Percentiles rank a stretch among this genome's conserved stretches.
These are phyloP conservation scores for Colletotrichum kahawae DNA, from an alignment of 2,329 filamentous ascomycete genomes.

Conservation along the genomic window DNA sequence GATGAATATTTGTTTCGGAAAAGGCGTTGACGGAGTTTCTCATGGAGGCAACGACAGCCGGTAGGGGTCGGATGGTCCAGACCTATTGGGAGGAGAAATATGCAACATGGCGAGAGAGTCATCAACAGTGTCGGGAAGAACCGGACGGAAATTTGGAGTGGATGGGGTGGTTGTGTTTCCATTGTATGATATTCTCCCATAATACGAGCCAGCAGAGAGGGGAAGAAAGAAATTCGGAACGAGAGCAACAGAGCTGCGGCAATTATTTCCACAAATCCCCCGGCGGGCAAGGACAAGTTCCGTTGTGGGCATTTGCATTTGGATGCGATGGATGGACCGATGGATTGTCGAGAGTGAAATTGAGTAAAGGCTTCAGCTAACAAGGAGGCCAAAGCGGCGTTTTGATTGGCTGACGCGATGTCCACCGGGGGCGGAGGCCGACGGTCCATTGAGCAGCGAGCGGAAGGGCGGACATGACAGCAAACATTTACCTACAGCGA, in stretches of 20 bases:
- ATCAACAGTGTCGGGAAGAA: slow-evolving; percentile 6
- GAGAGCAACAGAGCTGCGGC: slow-evolving; percentile 2
- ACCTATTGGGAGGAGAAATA: neutral
- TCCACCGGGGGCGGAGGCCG: neutral
- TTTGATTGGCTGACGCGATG: neutral
- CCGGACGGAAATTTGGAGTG: neutral
- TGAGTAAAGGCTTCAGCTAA: slow-evolving; percentile 16
- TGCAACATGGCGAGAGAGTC: neutral
- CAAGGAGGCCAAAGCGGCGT: neutral
- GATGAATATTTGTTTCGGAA: slow-evolving; percentile 3
- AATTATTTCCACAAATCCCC: neutral
- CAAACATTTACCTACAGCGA: neutral
- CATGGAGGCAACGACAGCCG: neutral
- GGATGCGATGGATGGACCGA: neutral
- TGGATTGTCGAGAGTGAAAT: neutral
- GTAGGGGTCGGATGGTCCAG: neutral
- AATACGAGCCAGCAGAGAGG: neutral
- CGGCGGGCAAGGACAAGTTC: slow-evolving; percentile 11
- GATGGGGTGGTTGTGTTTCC: neutral
- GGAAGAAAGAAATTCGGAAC: neutral
- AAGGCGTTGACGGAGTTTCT: neutral
- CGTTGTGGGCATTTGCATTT: slow-evolving; percentile 5
- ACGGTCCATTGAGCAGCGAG: neutral
- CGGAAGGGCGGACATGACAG: neutral
- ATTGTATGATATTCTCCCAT: slow-evolving; percentile 3